Evolutionary conservation across 139 green algal genomes (phyloP).

Genomic region (Chlorella vulgaris): DNA sequence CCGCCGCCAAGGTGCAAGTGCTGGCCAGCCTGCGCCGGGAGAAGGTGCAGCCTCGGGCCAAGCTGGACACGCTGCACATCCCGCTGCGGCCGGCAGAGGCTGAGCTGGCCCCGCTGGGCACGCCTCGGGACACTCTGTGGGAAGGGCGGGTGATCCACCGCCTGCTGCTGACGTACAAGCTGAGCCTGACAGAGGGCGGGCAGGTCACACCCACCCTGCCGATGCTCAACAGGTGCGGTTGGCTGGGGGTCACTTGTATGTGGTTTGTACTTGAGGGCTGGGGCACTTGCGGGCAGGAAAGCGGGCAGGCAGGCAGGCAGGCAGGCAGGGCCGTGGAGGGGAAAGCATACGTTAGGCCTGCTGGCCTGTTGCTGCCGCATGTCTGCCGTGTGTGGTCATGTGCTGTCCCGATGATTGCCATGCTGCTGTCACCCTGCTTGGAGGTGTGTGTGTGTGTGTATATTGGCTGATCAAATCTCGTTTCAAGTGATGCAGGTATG

Average conservation of each 20-base stretch:
- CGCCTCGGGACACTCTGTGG: slow-evolving; percentile 68
- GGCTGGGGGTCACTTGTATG: too few relatives aligned
- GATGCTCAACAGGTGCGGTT: slow-evolving; percentile 70
- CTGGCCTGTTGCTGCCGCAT: too few relatives aligned
- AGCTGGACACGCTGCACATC: slow-evolving; percentile 64
- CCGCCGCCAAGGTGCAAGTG: slow-evolving; percentile 39
- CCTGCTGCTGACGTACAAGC: slow-evolving; percentile 85
- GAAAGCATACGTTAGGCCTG: too few relatives aligned
- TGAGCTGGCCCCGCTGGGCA: slow-evolving; percentile 54
- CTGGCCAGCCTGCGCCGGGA: slow-evolving; percentile 63
- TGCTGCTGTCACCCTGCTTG: background rate
- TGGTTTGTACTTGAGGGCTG: too few relatives aligned
- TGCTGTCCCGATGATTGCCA: too few relatives aligned
- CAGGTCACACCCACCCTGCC: slow-evolving; percentile 72
- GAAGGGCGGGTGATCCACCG: slow-evolving; percentile 66
- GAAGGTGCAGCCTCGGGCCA: slow-evolving; percentile 61
- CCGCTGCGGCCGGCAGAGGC: slow-evolving; percentile 62
- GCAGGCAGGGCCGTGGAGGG: too few relatives aligned
- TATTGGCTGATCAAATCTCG: too few relatives aligned
- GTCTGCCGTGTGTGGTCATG: too few relatives aligned
- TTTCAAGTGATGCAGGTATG: slow-evolving; percentile 60
- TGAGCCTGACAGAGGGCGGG: slow-evolving; percentile 75
- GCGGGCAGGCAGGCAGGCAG: too few relatives aligned
- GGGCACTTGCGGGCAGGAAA: too few relatives aligned
- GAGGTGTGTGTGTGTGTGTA: background rate